Evolutionary conservation across 1,284 basidiomycete genomes (phyloP), one percentile per base, ranked within the genome.

Genomic region (Tilletia walkeri): DNA sequence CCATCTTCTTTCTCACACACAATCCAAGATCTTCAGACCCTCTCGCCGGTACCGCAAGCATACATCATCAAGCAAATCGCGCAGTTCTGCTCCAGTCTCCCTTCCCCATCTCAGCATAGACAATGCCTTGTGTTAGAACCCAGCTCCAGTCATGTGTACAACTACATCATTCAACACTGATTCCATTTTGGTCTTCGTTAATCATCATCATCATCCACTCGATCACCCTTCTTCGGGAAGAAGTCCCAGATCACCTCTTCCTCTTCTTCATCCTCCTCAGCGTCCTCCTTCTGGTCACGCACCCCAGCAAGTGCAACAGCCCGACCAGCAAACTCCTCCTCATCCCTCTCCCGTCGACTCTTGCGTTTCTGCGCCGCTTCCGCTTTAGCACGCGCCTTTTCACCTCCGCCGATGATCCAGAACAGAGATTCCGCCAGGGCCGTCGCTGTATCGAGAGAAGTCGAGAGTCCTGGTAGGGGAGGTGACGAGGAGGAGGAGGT

Each of bases 301-400:
- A 49, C 66, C 0, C 47, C 45, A 47, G 65, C 45, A 9, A 67
- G 50, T 3, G 50, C 66, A 24, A 45, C 66, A 16, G 66, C 66
- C 49, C 66, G 66, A 41, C 66, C 66, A 48, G 36, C 48, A 54
- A 53, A 67, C 9, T 67, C 66, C 30, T 50, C 66, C 24, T 45
- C 48, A 49, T 54, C 50, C 24, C 65, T 9, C 41, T 66, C 65
- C 41, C 45, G n/a, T 48, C 34, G 20, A 7, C 12, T 54, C 49
- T 30, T 9, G 12, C 66, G 48, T 1, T 18, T 30, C 12, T 38
- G 66, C n/a, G 14, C 48, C 38, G n/a, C 16, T 16, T 53, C 49
- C 6, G 48, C 49, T 12, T 30, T 34, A 4, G 24, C 41, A 34
- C 38, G 48, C 4, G 65, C 41, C 24, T 45, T 18, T 3, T 45